Evolutionary conservation across 805 yeast genomes (phyloP).

Genomic region (Candida xiaguanensis): DNA sequence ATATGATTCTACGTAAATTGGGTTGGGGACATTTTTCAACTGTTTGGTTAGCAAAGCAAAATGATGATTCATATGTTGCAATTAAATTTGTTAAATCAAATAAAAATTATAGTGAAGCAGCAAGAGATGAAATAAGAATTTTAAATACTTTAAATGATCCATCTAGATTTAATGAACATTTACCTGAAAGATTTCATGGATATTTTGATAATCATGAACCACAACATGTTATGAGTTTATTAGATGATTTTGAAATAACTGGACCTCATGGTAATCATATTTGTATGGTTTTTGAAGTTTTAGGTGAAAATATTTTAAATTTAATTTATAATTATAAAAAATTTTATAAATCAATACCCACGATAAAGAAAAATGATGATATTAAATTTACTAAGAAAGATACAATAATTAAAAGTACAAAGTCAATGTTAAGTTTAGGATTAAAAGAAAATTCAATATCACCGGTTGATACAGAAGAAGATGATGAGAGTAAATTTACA

Average conservation of each 20-base stretch:
- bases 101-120: slow-evolving; percentile 55
- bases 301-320: slow-evolving; percentile 57
- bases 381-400: slow-evolving; percentile 19
- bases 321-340: slow-evolving; percentile 45
- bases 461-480: slow-evolving; percentile 6
- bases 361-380: slow-evolving; percentile 4
- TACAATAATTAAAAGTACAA: slow-evolving; percentile 17
- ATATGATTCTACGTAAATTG: slow-evolving; percentile 49
- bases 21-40: slow-evolving; percentile 76
- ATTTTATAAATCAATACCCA: slow-evolving; percentile 5
- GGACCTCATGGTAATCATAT: slow-evolving; percentile 67
- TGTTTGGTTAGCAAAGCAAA: slow-evolving; percentile 56
- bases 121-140: slow-evolving; percentile 56
- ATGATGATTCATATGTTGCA: slow-evolving; percentile 48
- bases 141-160: slow-evolving; percentile 35
- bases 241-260: slow-evolving; percentile 51
- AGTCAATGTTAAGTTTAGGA: slow-evolving; percentile 21
- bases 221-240: slow-evolving; percentile 48
- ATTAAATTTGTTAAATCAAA: slow-evolving; percentile 58
- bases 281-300: slow-evolving; percentile 63
- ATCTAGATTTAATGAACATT: slow-evolving; percentile 11
- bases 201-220: slow-evolving; percentile 25
- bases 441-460: slow-evolving; percentile 7
- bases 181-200: slow-evolving; percentile 9
- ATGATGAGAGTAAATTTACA: slow-evolving; percentile 10